These are phyloP conservation scores for Glycine tomentella DNA, from an alignment of 306 rosid species.

Conservation along the genomic window DNA sequence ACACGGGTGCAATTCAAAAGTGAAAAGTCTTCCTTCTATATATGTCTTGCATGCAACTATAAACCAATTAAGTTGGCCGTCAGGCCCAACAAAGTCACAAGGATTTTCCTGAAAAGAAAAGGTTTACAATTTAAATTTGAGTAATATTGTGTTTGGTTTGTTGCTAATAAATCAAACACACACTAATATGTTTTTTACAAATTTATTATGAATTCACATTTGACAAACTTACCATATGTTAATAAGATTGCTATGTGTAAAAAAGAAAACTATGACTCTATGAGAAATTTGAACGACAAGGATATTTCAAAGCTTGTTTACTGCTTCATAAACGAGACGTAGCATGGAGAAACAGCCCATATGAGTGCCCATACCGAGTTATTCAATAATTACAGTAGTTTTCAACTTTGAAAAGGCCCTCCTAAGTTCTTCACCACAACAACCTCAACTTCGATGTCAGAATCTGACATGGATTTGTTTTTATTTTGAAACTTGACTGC, in stretches of 20 bases:
- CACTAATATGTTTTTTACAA: too few species aligned
- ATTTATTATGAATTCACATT: too few species aligned
- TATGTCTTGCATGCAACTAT: not conserved
- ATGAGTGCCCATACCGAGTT: slow-evolving; percentile 58
- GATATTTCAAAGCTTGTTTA: not conserved
- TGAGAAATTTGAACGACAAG: too few species aligned
- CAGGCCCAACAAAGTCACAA: not conserved
- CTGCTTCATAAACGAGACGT: not conserved
- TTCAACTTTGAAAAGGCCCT: slow-evolving; percentile 42
- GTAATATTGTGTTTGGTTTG: too few species aligned
- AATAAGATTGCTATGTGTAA: too few species aligned
- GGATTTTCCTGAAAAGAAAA: too few species aligned
- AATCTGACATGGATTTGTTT: not conserved
- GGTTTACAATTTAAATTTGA: too few species aligned
- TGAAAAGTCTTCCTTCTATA: too few species aligned
- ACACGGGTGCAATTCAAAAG: not conserved
- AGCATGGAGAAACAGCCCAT: slow-evolving; percentile 57
- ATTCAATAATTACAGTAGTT: not conserved
- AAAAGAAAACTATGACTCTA: too few species aligned
- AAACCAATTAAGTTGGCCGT: not conserved
- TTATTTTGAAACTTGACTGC: slow-evolving; percentile 39
- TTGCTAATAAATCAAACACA: too few species aligned
- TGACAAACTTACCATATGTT: too few species aligned
- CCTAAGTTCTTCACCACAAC: slow-evolving; percentile 40
- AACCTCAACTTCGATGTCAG: slow-evolving; percentile 8